These are phyloP conservation scores for Veloboletus limbatus DNA, from an alignment of 1,284 basidiomycete genomes.

Conservation along the genomic window DNA sequence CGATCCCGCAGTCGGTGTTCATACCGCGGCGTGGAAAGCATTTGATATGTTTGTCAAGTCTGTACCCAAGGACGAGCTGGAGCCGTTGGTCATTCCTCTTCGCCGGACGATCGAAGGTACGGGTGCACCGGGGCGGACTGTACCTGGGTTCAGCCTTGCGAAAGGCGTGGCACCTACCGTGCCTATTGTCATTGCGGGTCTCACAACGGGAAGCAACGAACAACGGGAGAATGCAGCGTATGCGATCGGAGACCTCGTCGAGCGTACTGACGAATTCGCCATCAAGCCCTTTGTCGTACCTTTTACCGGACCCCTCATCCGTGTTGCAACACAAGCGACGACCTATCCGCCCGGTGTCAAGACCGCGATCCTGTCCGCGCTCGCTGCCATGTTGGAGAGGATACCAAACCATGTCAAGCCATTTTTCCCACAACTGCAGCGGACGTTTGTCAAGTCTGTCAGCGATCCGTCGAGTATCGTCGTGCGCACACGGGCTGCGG, in stretches of 20 bases:
- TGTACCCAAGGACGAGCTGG: constrained; percentile 89
- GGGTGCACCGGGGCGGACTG: constrained; percentile 73
- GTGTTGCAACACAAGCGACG: constrained; percentile 86
- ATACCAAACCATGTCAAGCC: constrained; percentile 93
- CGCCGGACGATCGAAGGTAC: constrained; percentile 87
- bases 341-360: constrained; percentile 91
- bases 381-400: constrained; percentile 77
- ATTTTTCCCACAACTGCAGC: constrained; percentile 97
- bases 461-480: constrained; percentile 77
- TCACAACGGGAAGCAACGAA: constrained; percentile 79
- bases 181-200: constrained; percentile 87
- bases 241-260: constrained; percentile 92
- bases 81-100: constrained; percentile 84
- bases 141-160: constrained; percentile 87
- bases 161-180: constrained; percentile 90
- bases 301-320: constrained; percentile 94
- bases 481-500: constrained; percentile 81
- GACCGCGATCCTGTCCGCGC: constrained; percentile 79
- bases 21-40: constrained; percentile 81
- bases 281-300: constrained; percentile 97
- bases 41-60: constrained; percentile 90
- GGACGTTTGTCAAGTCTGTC: constrained; percentile 95
- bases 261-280: constrained; percentile 82
- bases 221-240: constrained; percentile 92
- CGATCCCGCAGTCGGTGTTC: constrained; percentile 72